Base-by-base conservation (phyloP, 2,329 filamentous ascomycete genomes). In the Colletotrichum siamense region DNA sequence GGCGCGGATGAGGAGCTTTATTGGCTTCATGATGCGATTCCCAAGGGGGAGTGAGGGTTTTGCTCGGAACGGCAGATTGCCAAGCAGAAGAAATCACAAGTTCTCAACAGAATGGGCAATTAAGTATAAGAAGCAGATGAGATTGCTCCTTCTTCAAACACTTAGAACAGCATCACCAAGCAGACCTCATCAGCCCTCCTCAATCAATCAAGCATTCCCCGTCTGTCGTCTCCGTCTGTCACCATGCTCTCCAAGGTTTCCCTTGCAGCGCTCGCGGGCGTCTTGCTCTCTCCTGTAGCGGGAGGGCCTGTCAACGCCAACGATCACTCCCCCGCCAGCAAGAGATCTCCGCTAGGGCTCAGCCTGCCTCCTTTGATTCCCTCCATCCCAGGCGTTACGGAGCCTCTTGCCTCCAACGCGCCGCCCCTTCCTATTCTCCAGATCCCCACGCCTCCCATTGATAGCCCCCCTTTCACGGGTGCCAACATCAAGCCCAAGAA, bases 371-470 rank as follows among this genome's bases (percentile, higher is more conserved):
- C 55, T 28, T 28, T 59, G 55, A 59, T 59, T 77, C 91, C 91
- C 3, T 82, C 83, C 13, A 92, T 92, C 76, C 90, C 90, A 1
- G 91, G 91, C 30, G 88, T 93, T 15, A 92, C 91, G 6, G 90
- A 91, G 79, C 88, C 89, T 52, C 81, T 93, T n/a, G 82, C 84
- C 13, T 84, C 83, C 26, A 86, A 88, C 63, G 87, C 86, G 6
- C 88, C 89, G 52, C 90, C 91, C 13, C 83, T 92, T 30, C 91
- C 91, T 6, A 89, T 93, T 71, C 83, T 93, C 13, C 91, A 92
- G 79, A 71, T 91, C 6, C 91, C 91, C 3, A 91, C 89, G n/a
- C 91, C 91, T 65, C 88, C 91, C 0, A 81, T 92, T n/a, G 83
- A 86, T 4, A 91, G 89, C 78, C 87, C 87, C 10, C 88, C 88